These are phyloP conservation scores for Earliella scabrosa DNA, from an alignment of 1,284 basidiomycete genomes.

Conservation along the genomic window DNA sequence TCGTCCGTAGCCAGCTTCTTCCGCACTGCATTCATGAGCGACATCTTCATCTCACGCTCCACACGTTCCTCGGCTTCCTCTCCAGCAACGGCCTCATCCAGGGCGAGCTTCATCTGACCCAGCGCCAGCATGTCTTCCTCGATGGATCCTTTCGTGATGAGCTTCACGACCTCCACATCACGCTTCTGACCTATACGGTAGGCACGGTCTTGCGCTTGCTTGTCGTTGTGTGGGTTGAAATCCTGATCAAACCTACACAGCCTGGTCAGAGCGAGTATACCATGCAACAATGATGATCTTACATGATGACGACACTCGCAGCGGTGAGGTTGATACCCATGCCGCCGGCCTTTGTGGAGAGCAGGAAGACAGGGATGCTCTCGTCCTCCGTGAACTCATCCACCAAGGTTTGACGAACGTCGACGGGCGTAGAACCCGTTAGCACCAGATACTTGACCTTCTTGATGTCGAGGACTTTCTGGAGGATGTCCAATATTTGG, in stretches of 20 bases:
- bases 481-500: conserved; percentile 92
- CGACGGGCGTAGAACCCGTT: conserved; percentile 94
- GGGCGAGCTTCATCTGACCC: conserved; percentile 86
- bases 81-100: conserved; percentile 92
- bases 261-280: conserved; percentile 27
- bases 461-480: conserved; percentile 81
- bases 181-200: conserved; percentile 97
- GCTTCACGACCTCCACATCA: conserved; percentile 90
- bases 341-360: conserved; percentile 95
- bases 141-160: conserved; percentile 93
- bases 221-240: conserved; percentile 93
- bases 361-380: conserved; percentile 89
- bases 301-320: conserved; percentile 92
- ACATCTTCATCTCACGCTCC: conserved; percentile 82
- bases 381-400: conserved; percentile 97
- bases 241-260: conserved; percentile 89
- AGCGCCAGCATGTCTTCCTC: conserved; percentile 96
- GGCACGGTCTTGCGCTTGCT: conserved; percentile 96
- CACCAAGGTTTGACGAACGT: conserved; percentile 90
- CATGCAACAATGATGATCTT: no score
- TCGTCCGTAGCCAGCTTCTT: conserved; percentile 63
- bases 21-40: conserved; percentile 79
- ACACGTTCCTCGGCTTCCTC: conserved; percentile 64
- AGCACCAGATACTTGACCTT: conserved; percentile 86
- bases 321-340: conserved; percentile 94